Base-by-base conservation (phyloP, 1,284 basidiomycete species). In the Cutaneotrichosporon spelunceum region DNA sequence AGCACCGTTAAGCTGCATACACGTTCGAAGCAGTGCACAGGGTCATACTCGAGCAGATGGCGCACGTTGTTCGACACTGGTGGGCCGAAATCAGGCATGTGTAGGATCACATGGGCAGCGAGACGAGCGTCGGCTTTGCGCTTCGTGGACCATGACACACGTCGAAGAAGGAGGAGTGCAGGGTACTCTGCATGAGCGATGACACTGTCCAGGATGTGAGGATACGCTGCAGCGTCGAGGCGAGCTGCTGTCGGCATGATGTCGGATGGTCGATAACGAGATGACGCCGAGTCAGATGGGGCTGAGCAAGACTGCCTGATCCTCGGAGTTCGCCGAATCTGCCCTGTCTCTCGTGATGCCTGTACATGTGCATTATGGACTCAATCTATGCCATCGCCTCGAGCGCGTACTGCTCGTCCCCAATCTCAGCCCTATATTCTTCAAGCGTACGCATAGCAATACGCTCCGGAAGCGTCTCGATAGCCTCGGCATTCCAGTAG, bases 71-170 rank as follows among this genome's bases (percentile, higher is more conserved):
- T 50, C 4, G 26, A n/a, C 4, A 50, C 48, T 3, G 48, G 48
- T 4, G 48, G 48, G 1, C 48, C 48, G 48, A 29, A 50, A 14
- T 50, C 48, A 4, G 48, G 48, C 48, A 50, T 50, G 26, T 30
- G 56, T n/a, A 39, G 11, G 24, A 34, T 34, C 21, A 64, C 57
- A 45, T 21, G 36, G 29, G 33, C n/a, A 24, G 62, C 62, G 3
- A 53, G 57, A 29, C 42, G 45, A 9, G 62, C 59, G 26, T 48
- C 49, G 29, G 27, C 24, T 23, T 56, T 64, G 24, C 53, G 57
- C n/a, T 29, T 30, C 3, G 48, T 50, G 4, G 48, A 27, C 26
- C 26, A 19, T 4, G 48, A 50, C 2, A 50, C 48, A 19, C 26
- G 27, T 2, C 48, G 48, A 8, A 50, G 27, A 52, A 61, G 47